Conservation (phyloP, 257 asterid genomes). For the Solanum rostratum region DNA sequence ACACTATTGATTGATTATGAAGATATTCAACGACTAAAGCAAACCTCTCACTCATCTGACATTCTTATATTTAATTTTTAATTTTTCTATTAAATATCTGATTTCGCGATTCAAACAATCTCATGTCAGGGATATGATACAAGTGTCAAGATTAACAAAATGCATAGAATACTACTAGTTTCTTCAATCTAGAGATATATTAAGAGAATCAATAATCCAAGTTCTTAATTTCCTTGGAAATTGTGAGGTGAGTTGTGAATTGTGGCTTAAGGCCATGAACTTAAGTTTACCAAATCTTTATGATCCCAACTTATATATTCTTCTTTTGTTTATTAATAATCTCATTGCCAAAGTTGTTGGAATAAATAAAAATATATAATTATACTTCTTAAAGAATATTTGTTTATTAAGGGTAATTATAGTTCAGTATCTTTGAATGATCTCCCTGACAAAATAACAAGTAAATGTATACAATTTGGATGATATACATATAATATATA, state of each 20-base stretch:
- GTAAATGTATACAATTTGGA: no score
- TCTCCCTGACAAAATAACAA: no score
- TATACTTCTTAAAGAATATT: background rate
- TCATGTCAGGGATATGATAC: background rate
- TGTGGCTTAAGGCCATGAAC: background rate
- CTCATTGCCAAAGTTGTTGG: background rate
- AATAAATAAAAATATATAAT: background rate
- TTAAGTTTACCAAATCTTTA: background rate
- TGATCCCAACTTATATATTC: background rate
- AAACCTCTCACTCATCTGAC: background rate
- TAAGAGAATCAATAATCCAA: background rate
- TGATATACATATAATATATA: no score
- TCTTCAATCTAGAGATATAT: background rate
- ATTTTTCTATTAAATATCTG: background rate
- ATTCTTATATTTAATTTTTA: background rate
- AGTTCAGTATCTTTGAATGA: background rate
- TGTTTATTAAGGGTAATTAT: background rate
- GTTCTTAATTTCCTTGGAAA: background rate
- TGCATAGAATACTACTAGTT: background rate
- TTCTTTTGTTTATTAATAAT: background rate
- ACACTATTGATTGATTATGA: background rate
- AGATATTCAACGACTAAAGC: background rate
- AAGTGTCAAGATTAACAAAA: background rate
- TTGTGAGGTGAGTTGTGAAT: background rate
- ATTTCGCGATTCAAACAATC: accelerated